Base-by-base conservation (phyloP, 768 basidiomycete genomes). In the Mycena belliarum region DNA sequence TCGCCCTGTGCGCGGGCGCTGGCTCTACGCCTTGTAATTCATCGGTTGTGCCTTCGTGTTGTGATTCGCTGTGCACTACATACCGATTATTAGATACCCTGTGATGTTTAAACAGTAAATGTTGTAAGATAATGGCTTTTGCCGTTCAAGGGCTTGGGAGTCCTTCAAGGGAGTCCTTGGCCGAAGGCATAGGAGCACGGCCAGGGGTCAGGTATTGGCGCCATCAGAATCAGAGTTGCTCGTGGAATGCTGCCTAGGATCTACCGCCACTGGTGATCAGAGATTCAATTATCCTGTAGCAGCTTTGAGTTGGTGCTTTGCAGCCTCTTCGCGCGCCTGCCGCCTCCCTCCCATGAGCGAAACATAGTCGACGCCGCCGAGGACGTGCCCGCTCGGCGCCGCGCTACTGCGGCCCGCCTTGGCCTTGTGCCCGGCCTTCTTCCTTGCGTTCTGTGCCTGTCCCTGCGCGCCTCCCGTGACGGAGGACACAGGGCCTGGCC, bases 311-410 rank as follows among this genome's bases (percentile, higher is more conserved):
- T n/a, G n/a, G n/a, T n/a, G n/a, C n/a, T n/a, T 91, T 41, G 75
- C 67, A 8, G 86, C 88, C 70, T 91, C 91, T 66, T 82, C 78
- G 51, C 73, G 76, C 15, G 84, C 88, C 66, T 82, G 88, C 65
- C 79, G 78, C 58, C 89, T 76, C n/a, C 88, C 77, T 18, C 89
- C 89, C 78, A 85, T 76, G 77, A 90, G 73, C 61, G 92, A 68
- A 12, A 93, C 84, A 66, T 92, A 93, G 70, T 93, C 91, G 28
- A 86, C 89, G 20, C 82, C 88, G 20, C 87, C 89, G 35, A 91
- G 75, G 3, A 91, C 79, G 50, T 68, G 79, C 0, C 72, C 45
- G 52, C 65, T 57, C 15, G 66, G 49, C 49, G 57, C 60, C 41
- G 66, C 63, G 37, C 45, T 54, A 52, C 66, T 74, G 8, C 45